phyloP scores from a whole-genome alignment of 768 basidiomycete species.

The Agrocybe pediades region DNA sequence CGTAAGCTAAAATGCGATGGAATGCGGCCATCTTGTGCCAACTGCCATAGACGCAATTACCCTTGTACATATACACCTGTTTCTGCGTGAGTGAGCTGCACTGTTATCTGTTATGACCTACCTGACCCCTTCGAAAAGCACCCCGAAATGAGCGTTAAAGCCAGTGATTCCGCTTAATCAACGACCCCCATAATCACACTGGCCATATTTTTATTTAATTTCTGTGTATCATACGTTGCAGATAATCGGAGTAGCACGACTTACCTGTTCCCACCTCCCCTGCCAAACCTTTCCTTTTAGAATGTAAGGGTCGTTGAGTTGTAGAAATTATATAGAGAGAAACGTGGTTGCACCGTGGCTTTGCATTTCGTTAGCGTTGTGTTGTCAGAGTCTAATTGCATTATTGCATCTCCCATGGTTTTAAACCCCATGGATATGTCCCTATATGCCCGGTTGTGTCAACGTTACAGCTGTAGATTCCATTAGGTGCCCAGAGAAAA shows the following conservation, averaged over 20 bases:
- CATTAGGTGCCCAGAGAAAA: background rate
- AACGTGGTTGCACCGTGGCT: background rate
- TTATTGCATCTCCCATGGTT: background rate
- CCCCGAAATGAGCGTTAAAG: background rate
- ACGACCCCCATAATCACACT: background rate
- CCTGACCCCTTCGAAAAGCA: background rate
- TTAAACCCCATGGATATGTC: background rate
- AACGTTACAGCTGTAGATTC: background rate
- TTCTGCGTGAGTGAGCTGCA: constrained; percentile 41
- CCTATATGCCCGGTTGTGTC: no score
- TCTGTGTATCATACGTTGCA: background rate
- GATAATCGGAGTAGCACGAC: background rate
- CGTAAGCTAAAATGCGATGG: constrained; percentile 79
- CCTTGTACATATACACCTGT: constrained; percentile 67
- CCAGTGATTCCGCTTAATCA: background rate
- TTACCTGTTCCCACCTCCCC: no score
- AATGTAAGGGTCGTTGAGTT: background rate
- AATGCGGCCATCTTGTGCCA: constrained; percentile 58
- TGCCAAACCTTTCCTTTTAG: no score
- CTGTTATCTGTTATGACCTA: background rate
- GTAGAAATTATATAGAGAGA: background rate
- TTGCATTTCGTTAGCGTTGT: background rate
- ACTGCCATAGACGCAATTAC: constrained; percentile 61
- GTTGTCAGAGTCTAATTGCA: background rate
- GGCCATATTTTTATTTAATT: background rate